These are phyloP conservation scores for Acacia pycnantha DNA, from an alignment of 331 rosid species.

Conservation along the genomic window DNA sequence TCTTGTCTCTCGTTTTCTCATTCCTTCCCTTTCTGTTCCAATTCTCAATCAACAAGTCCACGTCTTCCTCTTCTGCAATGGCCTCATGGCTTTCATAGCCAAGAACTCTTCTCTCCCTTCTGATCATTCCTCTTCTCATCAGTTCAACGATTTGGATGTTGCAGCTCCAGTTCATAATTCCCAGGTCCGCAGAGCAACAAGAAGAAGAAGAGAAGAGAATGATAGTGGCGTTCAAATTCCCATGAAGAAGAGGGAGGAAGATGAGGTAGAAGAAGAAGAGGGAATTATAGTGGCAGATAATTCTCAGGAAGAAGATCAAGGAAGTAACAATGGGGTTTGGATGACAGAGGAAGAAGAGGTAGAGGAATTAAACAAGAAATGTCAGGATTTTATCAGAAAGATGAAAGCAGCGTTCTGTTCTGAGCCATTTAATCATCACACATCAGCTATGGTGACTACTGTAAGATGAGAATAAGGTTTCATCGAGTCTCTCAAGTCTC, in stretches of 20 bases:
- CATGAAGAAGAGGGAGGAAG: neutral
- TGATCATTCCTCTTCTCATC: conserved; percentile 11
- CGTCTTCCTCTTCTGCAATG: conserved; percentile 71
- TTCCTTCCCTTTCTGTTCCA: neutral
- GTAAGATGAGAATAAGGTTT: neutral
- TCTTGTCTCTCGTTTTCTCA: conserved; percentile 17
- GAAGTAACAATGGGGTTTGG: too few relatives aligned
- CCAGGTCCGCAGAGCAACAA: neutral
- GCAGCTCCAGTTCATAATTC: neutral
- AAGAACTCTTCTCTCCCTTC: conserved; percentile 40
- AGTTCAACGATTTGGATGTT: neutral
- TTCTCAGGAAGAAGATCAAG: too few relatives aligned
- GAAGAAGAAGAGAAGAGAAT: neutral
- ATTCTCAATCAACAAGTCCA: conserved; percentile 42
- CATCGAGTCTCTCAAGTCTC: too few relatives aligned
- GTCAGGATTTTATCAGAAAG: conserved; percentile 16
- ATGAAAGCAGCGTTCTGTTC: neutral
- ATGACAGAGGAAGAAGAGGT: neutral
- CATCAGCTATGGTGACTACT: neutral
- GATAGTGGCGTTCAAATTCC: neutral
- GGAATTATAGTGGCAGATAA: too few relatives aligned
- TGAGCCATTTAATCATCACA: neutral
- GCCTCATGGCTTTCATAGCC: conserved; percentile 53
- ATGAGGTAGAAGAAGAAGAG: neutral
- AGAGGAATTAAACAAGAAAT: conserved; percentile 60